Percentiles rank a stretch among this genome's conserved stretches.
Conservation (phyloP, 2,329 filamentous ascomycete species). For the Colletotrichum higginsianum region DNA sequence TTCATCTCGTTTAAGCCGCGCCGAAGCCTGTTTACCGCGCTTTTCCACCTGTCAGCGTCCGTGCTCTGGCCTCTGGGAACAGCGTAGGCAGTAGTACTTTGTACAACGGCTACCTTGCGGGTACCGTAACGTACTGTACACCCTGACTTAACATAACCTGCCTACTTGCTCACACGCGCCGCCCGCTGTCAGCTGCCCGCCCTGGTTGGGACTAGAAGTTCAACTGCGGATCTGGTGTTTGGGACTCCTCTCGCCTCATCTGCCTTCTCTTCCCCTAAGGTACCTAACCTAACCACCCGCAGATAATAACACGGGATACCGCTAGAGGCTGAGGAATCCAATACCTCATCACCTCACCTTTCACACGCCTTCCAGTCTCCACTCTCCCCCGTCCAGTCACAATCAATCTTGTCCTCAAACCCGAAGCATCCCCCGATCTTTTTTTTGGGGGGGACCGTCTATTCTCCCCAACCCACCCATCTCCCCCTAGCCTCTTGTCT, state of each 20-base stretch:
- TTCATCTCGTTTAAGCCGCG: constrained; percentile 37
- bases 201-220: constrained; percentile 18
- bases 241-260: constrained; percentile 25
- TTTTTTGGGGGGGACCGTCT: constrained; percentile 2
- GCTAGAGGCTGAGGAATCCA: constrained; percentile 12
- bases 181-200: neutral
- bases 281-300: constrained; percentile 9
- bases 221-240: constrained; percentile 15
- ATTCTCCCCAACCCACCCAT: constrained; percentile 1
- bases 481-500: constrained; percentile 30
- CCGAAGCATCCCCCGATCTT: constrained; percentile 33
- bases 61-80: constrained; percentile 25
- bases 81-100: neutral
- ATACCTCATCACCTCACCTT: neutral
- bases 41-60: constrained; percentile 30
- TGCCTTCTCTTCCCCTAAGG: neutral
- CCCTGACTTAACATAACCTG: neutral
- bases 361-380: constrained; percentile 21
- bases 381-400: constrained; percentile 23
- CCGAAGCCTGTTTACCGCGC: constrained; percentile 30
- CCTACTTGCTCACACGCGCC: neutral
- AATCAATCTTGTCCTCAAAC: constrained; percentile 40
- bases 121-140: neutral
- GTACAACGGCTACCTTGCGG: neutral
- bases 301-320: constrained; percentile 23